A percentile compares a stretch with the other conserved stretches of the same genome.
Evolutionary conservation across 768 basidiomycete species (phyloP).

Genomic region (Mycena vitilis): DNA sequence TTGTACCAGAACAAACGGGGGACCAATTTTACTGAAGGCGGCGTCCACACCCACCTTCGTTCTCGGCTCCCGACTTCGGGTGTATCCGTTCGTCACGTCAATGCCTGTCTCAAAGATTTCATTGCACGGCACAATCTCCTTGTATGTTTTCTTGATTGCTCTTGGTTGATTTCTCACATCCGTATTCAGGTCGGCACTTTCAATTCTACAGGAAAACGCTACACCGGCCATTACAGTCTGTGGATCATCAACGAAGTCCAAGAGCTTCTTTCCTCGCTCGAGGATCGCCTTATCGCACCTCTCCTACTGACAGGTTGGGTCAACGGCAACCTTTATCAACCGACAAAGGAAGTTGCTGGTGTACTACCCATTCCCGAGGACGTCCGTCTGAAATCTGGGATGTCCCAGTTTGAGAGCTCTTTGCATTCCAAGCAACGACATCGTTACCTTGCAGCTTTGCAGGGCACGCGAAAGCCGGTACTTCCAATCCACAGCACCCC

Average conservation of each 20-base stretch:
- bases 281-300: not conserved
- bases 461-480: constrained; percentile 23
- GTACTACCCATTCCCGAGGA: constrained; percentile 25
- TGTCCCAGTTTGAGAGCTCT: not conserved
- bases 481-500: constrained; percentile 10
- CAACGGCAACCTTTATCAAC: constrained; percentile 33
- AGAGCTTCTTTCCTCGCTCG: not conserved
- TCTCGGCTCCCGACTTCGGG: constrained; percentile 39
- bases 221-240: constrained; percentile 10
- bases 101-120: constrained; percentile 40
- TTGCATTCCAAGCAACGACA: constrained; percentile 14
- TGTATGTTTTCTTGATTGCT: not conserved
- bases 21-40: constrained; percentile 50
- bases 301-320: constrained; percentile 10
- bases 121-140: constrained; percentile 42
- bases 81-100: constrained; percentile 38
- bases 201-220: constrained; percentile 34
- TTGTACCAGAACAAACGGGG: constrained; percentile 44
- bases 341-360: constrained; percentile 21
- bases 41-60: constrained; percentile 47
- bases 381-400: not conserved
- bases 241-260: constrained; percentile 8
- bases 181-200: constrained; percentile 27
- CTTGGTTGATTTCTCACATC: not conserved
- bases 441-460: constrained; percentile 13